Evolutionary conservation across 805 yeast genomes (phyloP), one percentile per base, ranked within the genome.

Genomic region (Hanseniaspora taiwanica): DNA sequence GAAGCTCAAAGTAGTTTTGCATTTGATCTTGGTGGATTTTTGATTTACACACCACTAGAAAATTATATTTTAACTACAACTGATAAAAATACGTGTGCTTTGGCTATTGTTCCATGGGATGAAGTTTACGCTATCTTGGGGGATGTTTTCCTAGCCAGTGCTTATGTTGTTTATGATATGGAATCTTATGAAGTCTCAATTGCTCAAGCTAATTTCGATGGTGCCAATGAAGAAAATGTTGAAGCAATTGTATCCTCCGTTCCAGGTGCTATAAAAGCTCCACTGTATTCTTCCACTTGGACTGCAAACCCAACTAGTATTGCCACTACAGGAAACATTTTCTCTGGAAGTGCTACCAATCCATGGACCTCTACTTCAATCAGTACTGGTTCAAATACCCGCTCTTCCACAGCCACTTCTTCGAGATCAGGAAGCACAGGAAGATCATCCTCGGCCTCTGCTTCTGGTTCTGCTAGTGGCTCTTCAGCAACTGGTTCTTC

Each of bases 11-110:
- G 21, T 5, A 27, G 49, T 44, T n/a, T 49, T 10, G 52, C 58
- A 20, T 74, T 74, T 48, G 33, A 29, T 8, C 76, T 81, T 54
- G 75, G 76, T 46, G 87, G 87, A 2, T 59, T 66, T 35, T 54
- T 58, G 12, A 74, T 80, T 43, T 51, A 60, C 14, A 74, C 71
- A 10, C 76, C 81, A 24, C 50, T 73, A 16, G 27, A 44, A 2
- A 54, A 61, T 47, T 59, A 62, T 44, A 45, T 65, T 25, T 44
- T 50, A 20, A 9, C 35, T 29, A 36, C 41, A 6, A 35, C 36
- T n/a, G 39, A 38, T 18, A 40, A 10, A 0, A 39, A 47, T 8
- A 51, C 59, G n/a, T 75, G 79, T 60, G 67, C 64, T 5, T 48
- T 74, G 31, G 76, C 71, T 6, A 44, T 73, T 6, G 33, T 25